Base-by-base conservation (phyloP, 495 filamentous ascomycete species). In the Penicillium malachiteum region DNA sequence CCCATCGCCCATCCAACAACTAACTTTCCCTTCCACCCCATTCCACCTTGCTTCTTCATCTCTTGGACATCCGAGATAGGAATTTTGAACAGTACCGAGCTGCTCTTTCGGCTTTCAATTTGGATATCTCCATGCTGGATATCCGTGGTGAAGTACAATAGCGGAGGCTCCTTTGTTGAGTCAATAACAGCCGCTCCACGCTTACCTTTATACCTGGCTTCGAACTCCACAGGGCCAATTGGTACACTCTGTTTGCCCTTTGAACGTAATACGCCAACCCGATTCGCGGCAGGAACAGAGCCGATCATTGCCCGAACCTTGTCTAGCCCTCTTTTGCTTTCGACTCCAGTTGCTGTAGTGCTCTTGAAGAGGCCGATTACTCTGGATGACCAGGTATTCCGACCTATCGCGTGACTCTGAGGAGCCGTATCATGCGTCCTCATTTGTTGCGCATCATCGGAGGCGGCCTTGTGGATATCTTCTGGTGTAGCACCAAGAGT, bases 1-100 rank as follows among this genome's bases (percentile, higher is more conserved):
- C 84, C 86, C 51, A 89, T 77, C 3, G 87, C 84, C 89, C 90
- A 90, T 10, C 88, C 89, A n/a, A 93, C 85, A 30, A 92, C 83
- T 30, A 94, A 67, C 72, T 91, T 94, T 8, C 85, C 84, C 73
- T 96, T 96, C 91, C 90, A 96, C 1, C 91, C 92, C 54, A 92
- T 77, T 0, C 91, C 90, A 9, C 90, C 91, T 2, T 91, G 75
- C 75, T 96, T 96, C 70, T 85, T 87, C 48, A 96, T 57, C 61
- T 94, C 89, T 48, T 51, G 62, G 37, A 89, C 83, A 30, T 88
- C 83, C 9, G 74, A 71, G 5, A 89, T 69, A 0, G 82, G 76
- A 5, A 87, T 71, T n/a, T 57, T 63, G 43, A 80, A 81, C 13
- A 72, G 38, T 5, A 76, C 72, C 7, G 66, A 68, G 0, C 67